Base-by-base conservation (phyloP, 2,329 filamentous ascomycete genomes). In the Cryphonectria parasitica region DNA sequence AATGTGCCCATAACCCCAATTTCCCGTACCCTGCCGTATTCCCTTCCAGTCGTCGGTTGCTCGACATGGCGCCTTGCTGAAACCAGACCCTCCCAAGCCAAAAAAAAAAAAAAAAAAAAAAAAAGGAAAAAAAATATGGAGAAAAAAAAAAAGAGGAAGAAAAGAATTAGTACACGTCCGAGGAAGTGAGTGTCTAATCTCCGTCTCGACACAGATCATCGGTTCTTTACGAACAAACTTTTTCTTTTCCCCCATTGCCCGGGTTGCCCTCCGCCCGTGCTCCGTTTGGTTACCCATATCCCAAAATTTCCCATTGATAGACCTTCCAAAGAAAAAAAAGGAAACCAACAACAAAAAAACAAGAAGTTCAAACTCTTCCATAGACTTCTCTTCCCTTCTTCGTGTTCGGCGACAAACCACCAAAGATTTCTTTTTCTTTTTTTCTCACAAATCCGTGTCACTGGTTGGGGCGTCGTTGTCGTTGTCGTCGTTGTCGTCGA, bases 171-270 rank as follows among this genome's bases (percentile, higher is more conserved):
- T 49, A 49, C 56, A 36, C 56, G 31, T 36, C 56, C 19, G 28
- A 36, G 56, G 56, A 10, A 34, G 17, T 22, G 31, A 36, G 52
- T 28, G n/a, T 4, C 52, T 31, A 15, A 60, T n/a, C 22, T 39
- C 58, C 58, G 31, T 61, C 58, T 61, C 58, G 19, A 39, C 31
- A 61, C 58, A 61, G 58, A 61, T 61, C 58, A 39, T 61, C 58
- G 31, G 13, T 28, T 56, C 54, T 39, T 61, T 19, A 31, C 31
- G 34, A 61, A 36, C 31, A 39, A 31, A 17, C 28, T 39, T 61
- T 61, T 56, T 31, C n/a, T 56, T 61, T 61, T 61, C 22, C 22
- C 19, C 45, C 45, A 4, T n/a, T n/a, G n/a, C n/a, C n/a, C n/a
- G n/a, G n/a, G 36, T 39, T 39, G 36, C 10, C 22, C 8, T 3